Evolutionary conservation across 768 basidiomycete species (phyloP), one percentile per base, ranked within the genome.

Genomic region (Trametes cinnabarina): DNA sequence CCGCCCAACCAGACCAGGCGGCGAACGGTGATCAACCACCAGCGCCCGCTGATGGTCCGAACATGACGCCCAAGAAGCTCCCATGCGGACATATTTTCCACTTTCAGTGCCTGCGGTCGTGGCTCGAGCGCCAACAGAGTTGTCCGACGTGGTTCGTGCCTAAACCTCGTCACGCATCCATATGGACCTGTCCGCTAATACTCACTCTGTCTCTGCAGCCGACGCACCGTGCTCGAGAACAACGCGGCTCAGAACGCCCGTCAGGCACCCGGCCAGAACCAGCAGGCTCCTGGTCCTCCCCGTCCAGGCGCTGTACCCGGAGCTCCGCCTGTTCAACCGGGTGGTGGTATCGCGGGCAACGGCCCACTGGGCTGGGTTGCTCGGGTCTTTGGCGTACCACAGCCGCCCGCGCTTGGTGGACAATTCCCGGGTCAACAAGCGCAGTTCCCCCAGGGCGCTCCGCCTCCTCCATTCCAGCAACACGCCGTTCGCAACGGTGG

Each of bases 1-100:
- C 59, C 53, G 58, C 30, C 37, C 43, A 55, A 50, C 47, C 63
- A 37, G 47, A 62, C 41, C 52, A 61, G 14, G 51, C 39, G 4
- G 58, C 61, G 35, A 41, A 59, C 20, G 70, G 66, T 66, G 65
- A 51, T 37, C 70, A 34, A 46, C 67, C 41, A 52, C 65, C 41
- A 49, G 54, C 35, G 66, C 57, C 54, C 2, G 63, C 65, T 46
- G 86, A 92, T 62, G 92, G 91, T 11, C 91, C 92, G 9, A 98
- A 98, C 67, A 92, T 92, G 52, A 95, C 94, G 14, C 95, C 96
- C 2, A 99, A 99, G 77, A 95, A 93, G 69, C 77, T 99, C 22
- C 92, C 90, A 9, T 99, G 97, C 74, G 95, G 95, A 0, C 97
- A 99, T 71, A 86, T 97, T 41, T 99, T 99, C 77, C 97, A 99